These are phyloP conservation scores for Solanum okadae DNA, from an alignment of 257 asterid species.

Conservation along the genomic window DNA sequence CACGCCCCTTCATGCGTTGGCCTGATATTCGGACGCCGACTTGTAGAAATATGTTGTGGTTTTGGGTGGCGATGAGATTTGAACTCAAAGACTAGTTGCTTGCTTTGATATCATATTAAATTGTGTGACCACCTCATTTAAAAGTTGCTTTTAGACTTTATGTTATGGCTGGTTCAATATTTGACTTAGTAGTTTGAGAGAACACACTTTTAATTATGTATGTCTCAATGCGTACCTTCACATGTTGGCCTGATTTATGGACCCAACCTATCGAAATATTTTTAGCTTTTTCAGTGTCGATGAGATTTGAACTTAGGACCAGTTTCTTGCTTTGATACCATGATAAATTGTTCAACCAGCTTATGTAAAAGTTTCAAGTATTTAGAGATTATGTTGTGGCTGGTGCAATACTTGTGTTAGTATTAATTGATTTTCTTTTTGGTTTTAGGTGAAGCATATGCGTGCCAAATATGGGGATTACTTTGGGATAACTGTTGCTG, in stretches of 20 bases:
- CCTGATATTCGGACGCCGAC: not conserved
- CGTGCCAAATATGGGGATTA: conserved; percentile 67
- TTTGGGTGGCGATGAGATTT: not conserved
- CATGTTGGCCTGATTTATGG: not conserved
- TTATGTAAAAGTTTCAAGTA: not conserved
- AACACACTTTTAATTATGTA: not conserved
- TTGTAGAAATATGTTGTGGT: not conserved
- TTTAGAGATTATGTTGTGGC: not conserved
- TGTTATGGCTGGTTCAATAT: not conserved
- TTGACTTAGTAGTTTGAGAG: not conserved
- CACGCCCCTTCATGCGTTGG: not conserved
- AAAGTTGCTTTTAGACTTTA: not conserved
- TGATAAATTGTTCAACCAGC: not conserved
- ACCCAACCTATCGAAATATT: not conserved
- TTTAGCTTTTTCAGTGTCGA: not conserved
- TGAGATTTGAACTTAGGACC: not conserved
- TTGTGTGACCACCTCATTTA: not conserved
- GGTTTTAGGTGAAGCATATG: conserved; percentile 76
- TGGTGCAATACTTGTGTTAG: not conserved
- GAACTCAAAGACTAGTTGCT: not conserved
- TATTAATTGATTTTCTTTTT: not conserved
- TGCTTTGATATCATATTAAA: not conserved
- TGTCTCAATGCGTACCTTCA: not conserved
- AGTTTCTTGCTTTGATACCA: not conserved
- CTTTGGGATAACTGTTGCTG: conserved; percentile 97